Evolutionary conservation across 257 asterid genomes (phyloP).

Genomic region (Lycium ferocissimum): DNA sequence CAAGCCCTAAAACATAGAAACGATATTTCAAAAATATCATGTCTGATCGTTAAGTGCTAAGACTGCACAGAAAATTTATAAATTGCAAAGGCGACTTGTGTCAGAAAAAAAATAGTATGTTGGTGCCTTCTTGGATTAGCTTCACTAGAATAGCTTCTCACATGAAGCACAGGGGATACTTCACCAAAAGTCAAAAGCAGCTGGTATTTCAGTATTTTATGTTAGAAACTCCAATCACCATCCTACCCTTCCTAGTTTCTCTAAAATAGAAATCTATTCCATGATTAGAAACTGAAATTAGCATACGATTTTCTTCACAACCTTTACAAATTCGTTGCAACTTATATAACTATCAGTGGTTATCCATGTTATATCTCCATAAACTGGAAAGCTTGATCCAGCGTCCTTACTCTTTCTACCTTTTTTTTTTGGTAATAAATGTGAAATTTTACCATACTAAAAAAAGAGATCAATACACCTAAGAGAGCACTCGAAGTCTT

Average conservation of each 20-base stretch:
- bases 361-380: neutral
- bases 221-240: neutral
- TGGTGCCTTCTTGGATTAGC: neutral
- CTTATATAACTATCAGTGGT: neutral
- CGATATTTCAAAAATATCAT: neutral
- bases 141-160: neutral
- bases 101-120: neutral
- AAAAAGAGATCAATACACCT: too few species aligned
- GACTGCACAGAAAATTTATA: too few species aligned
- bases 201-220: neutral
- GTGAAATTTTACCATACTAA: too few species aligned
- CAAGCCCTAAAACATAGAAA: slow-evolving; percentile 59
- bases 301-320: neutral
- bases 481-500: too few species aligned
- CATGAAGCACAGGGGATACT: neutral
- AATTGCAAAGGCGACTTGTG: neutral
- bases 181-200: neutral
- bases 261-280: neutral
- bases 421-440: too few species aligned
- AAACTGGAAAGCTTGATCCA: neutral
- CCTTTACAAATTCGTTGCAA: neutral
- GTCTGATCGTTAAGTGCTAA: too few species aligned
- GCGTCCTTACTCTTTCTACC: neutral
- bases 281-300: neutral
- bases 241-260: neutral